phyloP scores from a whole-genome alignment of 345 rosid genomes.

The Boechera divaricarpa region DNA sequence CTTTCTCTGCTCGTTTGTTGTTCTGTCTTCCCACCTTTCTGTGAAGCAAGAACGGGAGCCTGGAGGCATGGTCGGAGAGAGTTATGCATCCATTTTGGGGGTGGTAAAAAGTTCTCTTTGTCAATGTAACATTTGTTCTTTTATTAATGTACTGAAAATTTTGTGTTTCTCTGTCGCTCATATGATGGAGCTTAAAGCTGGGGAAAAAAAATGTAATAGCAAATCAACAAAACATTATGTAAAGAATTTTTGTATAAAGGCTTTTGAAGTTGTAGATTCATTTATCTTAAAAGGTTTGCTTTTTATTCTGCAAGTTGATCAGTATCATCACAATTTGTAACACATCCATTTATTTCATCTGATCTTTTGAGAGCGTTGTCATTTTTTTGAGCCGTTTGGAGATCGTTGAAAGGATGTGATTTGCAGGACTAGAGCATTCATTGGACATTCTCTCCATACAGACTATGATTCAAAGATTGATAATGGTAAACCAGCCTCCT shows the following conservation, averaged over 20 bases:
- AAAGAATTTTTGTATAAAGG: neutral
- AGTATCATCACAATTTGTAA: neutral
- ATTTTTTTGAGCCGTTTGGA: neutral
- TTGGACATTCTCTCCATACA: no score
- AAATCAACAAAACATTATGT: conserved; percentile 8
- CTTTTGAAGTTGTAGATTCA: conserved; percentile 10
- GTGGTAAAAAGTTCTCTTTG: conserved; percentile 4
- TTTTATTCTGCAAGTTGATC: conserved; percentile 5
- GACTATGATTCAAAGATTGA: no score
- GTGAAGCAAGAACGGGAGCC: neutral
- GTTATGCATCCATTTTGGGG: neutral
- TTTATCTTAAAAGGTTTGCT: neutral
- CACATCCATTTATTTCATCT: no score
- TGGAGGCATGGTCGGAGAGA: neutral
- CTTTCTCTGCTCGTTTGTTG: conserved; percentile 29
- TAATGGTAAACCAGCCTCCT: no score
- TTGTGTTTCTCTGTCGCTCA: conserved; percentile 18
- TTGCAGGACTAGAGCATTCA: no score
- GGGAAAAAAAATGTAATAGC: neutral
- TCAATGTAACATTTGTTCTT: conserved; percentile 2
- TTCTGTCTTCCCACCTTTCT: conserved; percentile 1
- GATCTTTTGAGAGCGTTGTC: neutral
- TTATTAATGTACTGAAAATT: conserved; percentile 12
- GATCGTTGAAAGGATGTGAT: neutral
- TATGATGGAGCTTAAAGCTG: conserved; percentile 24